Evolutionary conservation across 805 yeast genomes (phyloP), one percentile per base, ranked within the genome.

Genomic region (Diddensiella santjacobensis): DNA sequence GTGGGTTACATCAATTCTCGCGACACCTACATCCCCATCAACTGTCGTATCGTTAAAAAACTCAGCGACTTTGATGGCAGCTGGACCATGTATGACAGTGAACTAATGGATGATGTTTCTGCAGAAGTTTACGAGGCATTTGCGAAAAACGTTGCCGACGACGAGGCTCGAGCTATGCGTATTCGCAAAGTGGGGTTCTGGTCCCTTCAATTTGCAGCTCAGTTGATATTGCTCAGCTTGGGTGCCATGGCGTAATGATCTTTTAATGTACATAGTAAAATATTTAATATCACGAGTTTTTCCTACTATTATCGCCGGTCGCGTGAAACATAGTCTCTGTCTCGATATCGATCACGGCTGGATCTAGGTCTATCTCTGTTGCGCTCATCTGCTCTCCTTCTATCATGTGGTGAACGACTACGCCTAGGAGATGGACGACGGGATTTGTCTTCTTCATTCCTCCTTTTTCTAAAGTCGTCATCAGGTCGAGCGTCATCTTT

Each of bases 51-150:
- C 5, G 83, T 84, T 29, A 93, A 93, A 62, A 77, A 79, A 40
- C 67, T 89, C 19, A 71, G 73, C 22, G 99, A 93, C 61, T 93
- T 93, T 64, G 89, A 87, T 58, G 99, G 99, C 0, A 80, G 96
- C 4, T 93, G 99, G 99, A 91, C 99, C 1, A 74, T 88, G 2
- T 93, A 89, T 65, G 99, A 93, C 63, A 84, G 93, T 22, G 72
- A 84, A 45, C 71, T 93, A 51, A 88, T 91, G 96, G 93, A 86
- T 61, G 97, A 91, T 61, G 73, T 93, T 44, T 84, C 93, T 23
- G 82, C 82, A 24, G 95, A 87, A 56, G 93, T 91, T 3, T 91
- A 91, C 66, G 89, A 88, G 56, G 89, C 93, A 15, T 88, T 93
- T 67, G 96, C 83, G 2, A 77, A 82, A 39, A 90, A 90, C 59